A percentile compares a stretch with the other conserved stretches of the same genome.
phyloP scores from a whole-genome alignment of 805 yeast species.

The Kluyveromyces aestuarii region DNA sequence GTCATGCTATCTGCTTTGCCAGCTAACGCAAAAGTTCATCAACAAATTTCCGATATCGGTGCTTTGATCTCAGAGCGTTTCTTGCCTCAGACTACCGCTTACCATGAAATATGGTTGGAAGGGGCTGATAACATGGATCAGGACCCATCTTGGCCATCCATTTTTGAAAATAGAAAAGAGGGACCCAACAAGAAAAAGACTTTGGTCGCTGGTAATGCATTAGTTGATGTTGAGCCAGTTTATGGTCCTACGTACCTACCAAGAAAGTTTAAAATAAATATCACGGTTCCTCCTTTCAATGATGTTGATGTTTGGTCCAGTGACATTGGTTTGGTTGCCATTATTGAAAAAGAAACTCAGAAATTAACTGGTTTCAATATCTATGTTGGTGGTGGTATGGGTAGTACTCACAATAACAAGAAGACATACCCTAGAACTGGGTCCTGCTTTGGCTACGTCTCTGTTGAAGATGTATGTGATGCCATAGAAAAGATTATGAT shows the following conservation, averaged over 20 bases:
- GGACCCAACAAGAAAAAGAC: slow-evolving; percentile 80
- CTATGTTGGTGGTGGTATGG: slow-evolving; percentile 98
- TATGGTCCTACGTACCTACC: slow-evolving; percentile 86
- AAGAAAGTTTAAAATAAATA: slow-evolving; percentile 90
- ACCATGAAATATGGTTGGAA: slow-evolving; percentile 94
- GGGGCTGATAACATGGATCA: slow-evolving; percentile 69
- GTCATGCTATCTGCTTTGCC: slow-evolving; percentile 92
- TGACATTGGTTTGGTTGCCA: slow-evolving; percentile 88
- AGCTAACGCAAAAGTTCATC: slow-evolving; percentile 70
- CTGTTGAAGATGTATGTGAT: slow-evolving; percentile 55
- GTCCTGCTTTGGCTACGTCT: slow-evolving; percentile 69
- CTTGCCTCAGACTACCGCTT: slow-evolving; percentile 87
- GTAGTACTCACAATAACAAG: slow-evolving; percentile 91
- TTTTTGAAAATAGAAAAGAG: slow-evolving; percentile 54
- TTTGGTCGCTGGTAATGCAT: slow-evolving; percentile 76
- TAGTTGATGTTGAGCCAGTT: slow-evolving; percentile 76
- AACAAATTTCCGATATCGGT: slow-evolving; percentile 59
- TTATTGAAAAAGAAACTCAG: slow-evolving; percentile 52
- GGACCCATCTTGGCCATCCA: slow-evolving; percentile 51
- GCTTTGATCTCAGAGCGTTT: slow-evolving; percentile 66
- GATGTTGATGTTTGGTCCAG: slow-evolving; percentile 96
- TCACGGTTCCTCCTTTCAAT: slow-evolving; percentile 91
- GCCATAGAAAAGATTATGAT: slow-evolving; percentile 90
- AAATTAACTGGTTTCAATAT: slow-evolving; percentile 75
- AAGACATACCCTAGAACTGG: slow-evolving; percentile 97